These are phyloP conservation scores for Hypoxylon rubiginosum DNA, from an alignment of 2,329 filamentous ascomycete species.

Conservation along the genomic window DNA sequence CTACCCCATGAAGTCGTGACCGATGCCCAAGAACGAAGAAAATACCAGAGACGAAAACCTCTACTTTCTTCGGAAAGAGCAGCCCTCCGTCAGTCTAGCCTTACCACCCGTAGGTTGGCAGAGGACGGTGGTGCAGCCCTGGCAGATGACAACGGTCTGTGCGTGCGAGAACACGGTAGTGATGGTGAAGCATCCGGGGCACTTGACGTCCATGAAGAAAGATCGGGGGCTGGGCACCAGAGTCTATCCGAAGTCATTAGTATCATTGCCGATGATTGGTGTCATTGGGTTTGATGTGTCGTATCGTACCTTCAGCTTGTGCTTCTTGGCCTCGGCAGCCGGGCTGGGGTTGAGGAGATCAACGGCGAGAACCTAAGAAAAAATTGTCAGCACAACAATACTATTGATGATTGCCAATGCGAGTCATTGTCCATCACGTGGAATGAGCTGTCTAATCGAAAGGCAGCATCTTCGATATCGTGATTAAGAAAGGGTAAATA, in stretches of 20 bases:
- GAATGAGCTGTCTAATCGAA: not conserved
- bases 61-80: constrained; percentile 99
- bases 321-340: constrained; percentile 98
- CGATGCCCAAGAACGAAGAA: constrained; percentile 59
- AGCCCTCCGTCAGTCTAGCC: constrained; percentile 98
- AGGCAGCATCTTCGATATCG: not conserved
- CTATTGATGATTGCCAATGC: constrained; percentile 29
- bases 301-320: constrained; percentile 97
- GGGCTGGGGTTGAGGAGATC: constrained; percentile 99
- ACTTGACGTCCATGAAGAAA: constrained; percentile 99
- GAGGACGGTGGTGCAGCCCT: constrained; percentile 98
- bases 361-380: constrained; percentile 94
- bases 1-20: constrained; percentile 66
- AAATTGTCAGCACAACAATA: constrained; percentile 62
- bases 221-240: constrained; percentile 97
- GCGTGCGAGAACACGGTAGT: constrained; percentile 99
- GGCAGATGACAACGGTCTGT: constrained; percentile 99
- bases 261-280: constrained; percentile 13
- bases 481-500: not conserved
- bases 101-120: constrained; percentile 99
- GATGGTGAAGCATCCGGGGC: constrained; percentile 99
- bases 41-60: constrained; percentile 62
- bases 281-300: constrained; percentile 36
- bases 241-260: constrained; percentile 67
- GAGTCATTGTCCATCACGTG: constrained; percentile 15